A percentile compares a stretch with the other conserved stretches of the same genome.
These are phyloP conservation scores for Boletus austroedulis DNA, from an alignment of 1,284 basidiomycete genomes.

Conservation along the genomic window DNA sequence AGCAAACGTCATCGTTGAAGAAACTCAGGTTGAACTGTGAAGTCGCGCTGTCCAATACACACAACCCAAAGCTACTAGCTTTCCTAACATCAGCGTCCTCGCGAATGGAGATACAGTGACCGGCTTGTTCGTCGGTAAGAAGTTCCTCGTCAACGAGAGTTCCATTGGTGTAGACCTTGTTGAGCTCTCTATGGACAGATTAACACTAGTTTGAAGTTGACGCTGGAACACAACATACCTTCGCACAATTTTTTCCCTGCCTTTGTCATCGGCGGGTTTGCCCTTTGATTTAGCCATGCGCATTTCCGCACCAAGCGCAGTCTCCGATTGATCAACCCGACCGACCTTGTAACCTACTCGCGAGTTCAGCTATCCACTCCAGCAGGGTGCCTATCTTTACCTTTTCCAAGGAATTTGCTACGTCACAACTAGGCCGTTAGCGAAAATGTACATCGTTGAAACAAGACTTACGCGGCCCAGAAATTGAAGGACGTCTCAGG, in stretches of 20 bases:
- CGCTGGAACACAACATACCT: conserved; percentile 41
- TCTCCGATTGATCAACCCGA: conserved; percentile 95
- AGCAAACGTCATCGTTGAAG: conserved; percentile 90
- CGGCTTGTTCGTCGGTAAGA: conserved; percentile 90
- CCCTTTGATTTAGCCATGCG: conserved; percentile 71
- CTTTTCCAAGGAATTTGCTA: conserved; percentile 80
- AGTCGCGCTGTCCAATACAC: conserved; percentile 94
- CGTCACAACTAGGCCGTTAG: conserved; percentile 1
- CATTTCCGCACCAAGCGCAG: conserved; percentile 83
- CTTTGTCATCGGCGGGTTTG: conserved; percentile 46
- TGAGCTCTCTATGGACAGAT: conserved; percentile 66
- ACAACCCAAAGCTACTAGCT: conserved; percentile 78
- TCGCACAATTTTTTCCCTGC: conserved; percentile 80
- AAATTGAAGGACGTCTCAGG: conserved; percentile 94
- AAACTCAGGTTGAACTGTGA: conserved; percentile 91
- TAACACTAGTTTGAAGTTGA: background rate
- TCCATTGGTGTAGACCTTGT: conserved; percentile 95
- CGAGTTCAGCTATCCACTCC: conserved; percentile 8
- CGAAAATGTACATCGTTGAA: conserved; percentile 1
- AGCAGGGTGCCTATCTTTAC: conserved; percentile 34
- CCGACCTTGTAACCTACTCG: conserved; percentile 92
- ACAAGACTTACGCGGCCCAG: conserved; percentile 74
- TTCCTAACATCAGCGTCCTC: conserved; percentile 52
- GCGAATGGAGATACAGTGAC: conserved; percentile 91
- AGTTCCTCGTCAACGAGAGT: conserved; percentile 92